Evolutionary conservation across 192 early-diverging fungal species (phyloP), one percentile per base, ranked within the genome.

Genomic region (Rhizophagus sp.): DNA sequence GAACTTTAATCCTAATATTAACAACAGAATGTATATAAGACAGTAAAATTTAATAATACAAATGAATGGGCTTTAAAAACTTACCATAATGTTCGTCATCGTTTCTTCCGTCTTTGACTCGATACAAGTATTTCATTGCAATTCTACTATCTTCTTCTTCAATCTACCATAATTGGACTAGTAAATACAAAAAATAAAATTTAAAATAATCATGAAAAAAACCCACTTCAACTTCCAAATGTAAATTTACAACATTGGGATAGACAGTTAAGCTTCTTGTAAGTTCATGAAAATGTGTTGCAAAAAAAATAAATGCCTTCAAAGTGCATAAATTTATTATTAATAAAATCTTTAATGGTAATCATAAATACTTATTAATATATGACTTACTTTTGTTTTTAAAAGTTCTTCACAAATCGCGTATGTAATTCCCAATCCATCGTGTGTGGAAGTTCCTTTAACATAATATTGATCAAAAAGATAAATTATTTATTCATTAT

Each of bases 271-370:
- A 83, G 22, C 83, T 82, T 24, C 79, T 80, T 2, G 91, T 85
- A 47, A 94, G 85, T 62, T 91, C 90, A 57, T 91, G 90, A 78
- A 95, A 96, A 81, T 96, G 95, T 1, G 95, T 95, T 8, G 92
- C 92, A 79, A 96, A 87, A 76, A 94, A 93, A 2, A 91, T 87
- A 13, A 93, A 86, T 0, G 92, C 86, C 73, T 88, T 27, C 11
- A 3, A 50, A 19, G 17, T 17, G 19, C 17, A 41, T 39, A n/a
- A 22, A 36, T n/a, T 24, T 36, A 8, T 27, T 36, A 49, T 25
- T 3, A 52, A 74, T 19, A 52, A 79, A 71, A 57, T 84, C 10
- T 25, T 10, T 30, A 52, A 47, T 22, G 8, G 34, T 57, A 52
- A 4, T 30, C 25, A 50, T 17, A 44, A 49, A 47, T 47, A 10